Percentiles rank a stretch among this genome's conserved stretches.
Evolutionary conservation across 805 yeast genomes (phyloP).

Genomic region (Spathaspora boniae): DNA sequence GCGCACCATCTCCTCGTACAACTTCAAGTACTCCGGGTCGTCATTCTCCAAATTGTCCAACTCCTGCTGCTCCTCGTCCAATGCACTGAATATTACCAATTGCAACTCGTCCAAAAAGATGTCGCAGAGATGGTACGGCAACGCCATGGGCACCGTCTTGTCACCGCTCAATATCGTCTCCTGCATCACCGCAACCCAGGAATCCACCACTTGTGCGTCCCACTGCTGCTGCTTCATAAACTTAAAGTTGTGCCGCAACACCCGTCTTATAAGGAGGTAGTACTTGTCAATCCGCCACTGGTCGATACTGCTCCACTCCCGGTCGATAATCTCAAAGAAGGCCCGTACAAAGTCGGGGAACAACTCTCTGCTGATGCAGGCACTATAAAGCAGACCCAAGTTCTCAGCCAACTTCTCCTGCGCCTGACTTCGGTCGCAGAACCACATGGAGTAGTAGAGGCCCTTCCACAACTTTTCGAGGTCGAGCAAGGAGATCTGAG

Average conservation of each 20-base stretch:
- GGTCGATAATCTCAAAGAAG: slow-evolving; percentile 74
- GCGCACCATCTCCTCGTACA: slow-evolving; percentile 15
- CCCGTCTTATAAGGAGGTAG: slow-evolving; percentile 75
- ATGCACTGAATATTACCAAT: slow-evolving; percentile 50
- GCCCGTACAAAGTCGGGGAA: slow-evolving; percentile 58
- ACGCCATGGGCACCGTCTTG: slow-evolving; percentile 60
- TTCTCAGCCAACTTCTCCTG: slow-evolving; percentile 81
- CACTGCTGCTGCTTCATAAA: slow-evolving; percentile 54
- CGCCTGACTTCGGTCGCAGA: slow-evolving; percentile 87
- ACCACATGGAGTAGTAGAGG: slow-evolving; percentile 95
- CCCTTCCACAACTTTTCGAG: slow-evolving; percentile 93
- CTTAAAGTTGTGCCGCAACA: slow-evolving; percentile 59
- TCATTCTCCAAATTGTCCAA: slow-evolving; percentile 18
- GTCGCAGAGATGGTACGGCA: slow-evolving; percentile 83
- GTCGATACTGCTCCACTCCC: slow-evolving; percentile 85
- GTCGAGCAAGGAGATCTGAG: slow-evolving; percentile 48
- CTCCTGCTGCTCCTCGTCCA: slow-evolving; percentile 45
- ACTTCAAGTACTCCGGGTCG: slow-evolving; percentile 37
- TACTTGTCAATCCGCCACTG: slow-evolving; percentile 86
- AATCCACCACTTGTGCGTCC: slow-evolving; percentile 45
- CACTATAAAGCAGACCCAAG: slow-evolving; percentile 56
- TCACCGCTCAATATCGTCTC: slow-evolving; percentile 56
- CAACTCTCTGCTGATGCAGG: slow-evolving; percentile 38
- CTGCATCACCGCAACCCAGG: slow-evolving; percentile 42
- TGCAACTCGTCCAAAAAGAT: slow-evolving; percentile 83